Evolutionary conservation across 345 rosid genomes (phyloP).

Genomic region (Melastoma malabathricum): DNA sequence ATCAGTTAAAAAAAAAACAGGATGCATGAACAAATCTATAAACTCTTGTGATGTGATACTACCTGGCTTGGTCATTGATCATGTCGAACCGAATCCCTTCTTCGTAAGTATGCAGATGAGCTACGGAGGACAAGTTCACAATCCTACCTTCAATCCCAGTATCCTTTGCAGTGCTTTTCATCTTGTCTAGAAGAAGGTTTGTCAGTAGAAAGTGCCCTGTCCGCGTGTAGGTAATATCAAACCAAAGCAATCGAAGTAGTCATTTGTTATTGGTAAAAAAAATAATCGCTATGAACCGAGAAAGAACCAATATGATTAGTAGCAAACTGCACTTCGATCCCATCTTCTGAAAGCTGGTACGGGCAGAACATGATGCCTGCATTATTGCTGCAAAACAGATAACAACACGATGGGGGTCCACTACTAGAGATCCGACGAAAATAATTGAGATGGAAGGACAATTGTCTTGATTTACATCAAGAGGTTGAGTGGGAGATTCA

Average conservation of each 20-base stretch:
- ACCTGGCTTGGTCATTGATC: conserved; percentile 41
- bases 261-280: too few species aligned
- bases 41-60: too few species aligned
- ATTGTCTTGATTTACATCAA: conserved; percentile 30
- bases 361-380: conserved; percentile 90
- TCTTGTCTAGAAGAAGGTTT: conserved; percentile 64
- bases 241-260: too few species aligned
- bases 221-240: too few species aligned
- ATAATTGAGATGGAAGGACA: too few species aligned
- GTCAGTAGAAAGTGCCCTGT: conserved; percentile 88
- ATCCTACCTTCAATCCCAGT: conserved; percentile 71
- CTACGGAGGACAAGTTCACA: conserved; percentile 77
- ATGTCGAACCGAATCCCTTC: conserved; percentile 47
- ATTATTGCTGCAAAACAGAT: conserved; percentile 40
- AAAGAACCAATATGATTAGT: conserved; percentile 69
- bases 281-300: too few species aligned
- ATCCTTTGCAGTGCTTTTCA: conserved; percentile 46
- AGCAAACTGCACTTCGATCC: conserved; percentile 64
- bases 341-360: conserved; percentile 57
- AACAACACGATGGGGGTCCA: too few species aligned
- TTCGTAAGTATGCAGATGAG: conserved; percentile 51
- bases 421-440: too few species aligned
- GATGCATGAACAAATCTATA: not conserved
- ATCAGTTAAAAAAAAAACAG: too few species aligned
- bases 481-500: conserved; percentile 56